phyloP scores from a whole-genome alignment of 2,329 filamentous ascomycete species.

The Biscogniauxia mediterranea region DNA sequence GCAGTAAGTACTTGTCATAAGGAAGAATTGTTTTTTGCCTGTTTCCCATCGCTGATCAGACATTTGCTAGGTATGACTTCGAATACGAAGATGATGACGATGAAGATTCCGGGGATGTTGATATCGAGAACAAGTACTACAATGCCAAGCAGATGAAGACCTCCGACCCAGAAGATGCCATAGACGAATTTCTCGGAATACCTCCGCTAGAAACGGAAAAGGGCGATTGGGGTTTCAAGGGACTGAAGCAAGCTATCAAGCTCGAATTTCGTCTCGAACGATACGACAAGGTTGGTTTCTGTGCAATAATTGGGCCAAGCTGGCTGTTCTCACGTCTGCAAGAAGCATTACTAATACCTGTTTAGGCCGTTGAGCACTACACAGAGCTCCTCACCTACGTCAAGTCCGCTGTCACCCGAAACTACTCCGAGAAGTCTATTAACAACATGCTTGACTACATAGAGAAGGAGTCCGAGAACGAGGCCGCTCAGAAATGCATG shows the following conservation, averaged over 20 bases:
- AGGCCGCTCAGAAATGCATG: constrained; percentile 74
- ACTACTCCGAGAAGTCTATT: constrained; percentile 98
- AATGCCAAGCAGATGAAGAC: constrained; percentile 96
- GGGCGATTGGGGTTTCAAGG: constrained; percentile 98
- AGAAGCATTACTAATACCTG: constrained; percentile 23
- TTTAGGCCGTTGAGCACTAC: constrained; percentile 85
- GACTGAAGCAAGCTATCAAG: constrained; percentile 96
- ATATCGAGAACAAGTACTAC: constrained; percentile 99
- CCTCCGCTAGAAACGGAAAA: constrained; percentile 84
- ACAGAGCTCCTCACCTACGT: constrained; percentile 94
- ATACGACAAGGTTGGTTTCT: constrained; percentile 68
- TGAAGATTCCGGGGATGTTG: constrained; percentile 82
- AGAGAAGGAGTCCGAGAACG: constrained; percentile 77
- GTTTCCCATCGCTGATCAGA: background rate
- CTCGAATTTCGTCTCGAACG: constrained; percentile 89
- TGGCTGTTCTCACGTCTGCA: constrained; percentile 1
- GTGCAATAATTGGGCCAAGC: background rate
- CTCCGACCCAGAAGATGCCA: constrained; percentile 81
- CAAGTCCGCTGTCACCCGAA: constrained; percentile 92
- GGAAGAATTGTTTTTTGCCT: too few relatives aligned
- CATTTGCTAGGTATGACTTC: constrained; percentile 72
- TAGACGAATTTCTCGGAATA: constrained; percentile 89
- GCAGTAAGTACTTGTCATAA: constrained; percentile 52
- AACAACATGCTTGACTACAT: constrained; percentile 99
- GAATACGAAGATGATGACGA: constrained; percentile 95